Evolutionary conservation across 2,329 filamentous ascomycete species (phyloP).

Genomic region (Tolypocladium amazonense): DNA sequence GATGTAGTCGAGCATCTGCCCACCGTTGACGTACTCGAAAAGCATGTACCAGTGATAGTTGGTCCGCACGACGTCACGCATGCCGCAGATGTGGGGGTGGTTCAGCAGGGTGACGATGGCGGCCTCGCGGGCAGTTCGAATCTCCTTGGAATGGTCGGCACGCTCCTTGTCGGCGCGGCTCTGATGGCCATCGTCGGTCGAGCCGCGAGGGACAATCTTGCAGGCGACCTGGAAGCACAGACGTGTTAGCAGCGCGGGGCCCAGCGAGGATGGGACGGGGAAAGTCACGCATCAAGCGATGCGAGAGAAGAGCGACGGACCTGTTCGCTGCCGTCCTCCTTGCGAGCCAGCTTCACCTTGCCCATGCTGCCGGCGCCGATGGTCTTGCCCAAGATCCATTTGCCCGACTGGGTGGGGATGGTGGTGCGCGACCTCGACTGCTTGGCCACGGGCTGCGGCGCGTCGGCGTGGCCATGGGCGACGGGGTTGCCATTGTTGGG

Average conservation of each 20-base stretch:
- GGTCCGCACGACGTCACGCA: constrained; percentile 90
- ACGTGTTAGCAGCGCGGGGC: background rate
- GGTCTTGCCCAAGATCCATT: constrained; percentile 93
- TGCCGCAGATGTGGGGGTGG: constrained; percentile 91
- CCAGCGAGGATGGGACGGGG: background rate
- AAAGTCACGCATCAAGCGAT: background rate
- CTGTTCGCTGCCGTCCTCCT: constrained; percentile 83
- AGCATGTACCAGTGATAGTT: constrained; percentile 99
- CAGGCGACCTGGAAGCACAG: constrained; percentile 57
- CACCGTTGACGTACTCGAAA: constrained; percentile 97
- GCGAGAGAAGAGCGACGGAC: constrained; percentile 34
- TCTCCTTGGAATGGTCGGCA: constrained; percentile 92
- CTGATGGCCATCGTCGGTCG: constrained; percentile 73
- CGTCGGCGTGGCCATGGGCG: constrained; percentile 24
- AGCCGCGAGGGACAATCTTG: constrained; percentile 90
- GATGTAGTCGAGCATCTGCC: constrained; percentile 99
- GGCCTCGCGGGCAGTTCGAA: constrained; percentile 87
- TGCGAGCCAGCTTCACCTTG: constrained; percentile 92
- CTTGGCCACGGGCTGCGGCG: constrained; percentile 30
- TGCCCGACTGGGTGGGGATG: constrained; percentile 80
- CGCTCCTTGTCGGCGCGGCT: constrained; percentile 67
- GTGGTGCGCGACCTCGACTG: constrained; percentile 59
- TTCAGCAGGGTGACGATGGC: constrained; percentile 91
- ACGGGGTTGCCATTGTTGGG: constrained; percentile 41
- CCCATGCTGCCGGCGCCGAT: constrained; percentile 98